Conservation (phyloP, 2,329 filamentous ascomycete genomes). For the Clonostachys byssicola region DNA sequence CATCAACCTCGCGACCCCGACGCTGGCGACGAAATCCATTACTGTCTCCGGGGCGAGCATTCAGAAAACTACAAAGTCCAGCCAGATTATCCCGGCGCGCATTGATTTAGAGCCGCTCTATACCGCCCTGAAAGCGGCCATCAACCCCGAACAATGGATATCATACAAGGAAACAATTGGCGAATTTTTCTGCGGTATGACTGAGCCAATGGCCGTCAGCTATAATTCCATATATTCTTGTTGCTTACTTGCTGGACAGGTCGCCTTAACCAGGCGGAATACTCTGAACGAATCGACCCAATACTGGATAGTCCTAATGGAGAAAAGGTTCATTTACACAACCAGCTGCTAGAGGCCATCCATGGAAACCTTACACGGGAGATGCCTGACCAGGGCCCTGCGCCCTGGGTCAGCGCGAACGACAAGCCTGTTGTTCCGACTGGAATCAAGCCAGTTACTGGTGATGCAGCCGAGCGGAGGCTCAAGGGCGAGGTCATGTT, state of each 20-base stretch:
- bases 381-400: slow-evolving; percentile 63
- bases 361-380: slow-evolving; percentile 67
- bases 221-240: not conserved
- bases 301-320: slow-evolving; percentile 54
- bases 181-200: slow-evolving; percentile 58
- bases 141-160: slow-evolving; percentile 59
- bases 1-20: slow-evolving; percentile 52
- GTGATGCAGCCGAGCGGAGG: slow-evolving; percentile 61
- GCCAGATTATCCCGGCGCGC: slow-evolving; percentile 59
- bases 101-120: slow-evolving; percentile 67
- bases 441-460: slow-evolving; percentile 57
- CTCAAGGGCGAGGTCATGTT: slow-evolving; percentile 70
- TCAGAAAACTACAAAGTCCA: slow-evolving; percentile 52
- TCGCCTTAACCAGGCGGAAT: slow-evolving; percentile 59
- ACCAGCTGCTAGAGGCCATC: slow-evolving; percentile 63
- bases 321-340: slow-evolving; percentile 61
- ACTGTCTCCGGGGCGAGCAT: slow-evolving; percentile 43
- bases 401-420: slow-evolving; percentile 68
- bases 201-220: not conserved
- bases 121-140: slow-evolving; percentile 53
- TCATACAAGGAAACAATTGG: slow-evolving; percentile 60
- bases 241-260: slow-evolving; percentile 30
- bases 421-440: slow-evolving; percentile 57
- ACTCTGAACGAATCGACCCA: slow-evolving; percentile 53
- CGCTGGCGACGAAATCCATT: slow-evolving; percentile 53